These are phyloP conservation scores for Tylopilus orsonianus DNA, from an alignment of 1,284 basidiomycete species.

Conservation along the genomic window DNA sequence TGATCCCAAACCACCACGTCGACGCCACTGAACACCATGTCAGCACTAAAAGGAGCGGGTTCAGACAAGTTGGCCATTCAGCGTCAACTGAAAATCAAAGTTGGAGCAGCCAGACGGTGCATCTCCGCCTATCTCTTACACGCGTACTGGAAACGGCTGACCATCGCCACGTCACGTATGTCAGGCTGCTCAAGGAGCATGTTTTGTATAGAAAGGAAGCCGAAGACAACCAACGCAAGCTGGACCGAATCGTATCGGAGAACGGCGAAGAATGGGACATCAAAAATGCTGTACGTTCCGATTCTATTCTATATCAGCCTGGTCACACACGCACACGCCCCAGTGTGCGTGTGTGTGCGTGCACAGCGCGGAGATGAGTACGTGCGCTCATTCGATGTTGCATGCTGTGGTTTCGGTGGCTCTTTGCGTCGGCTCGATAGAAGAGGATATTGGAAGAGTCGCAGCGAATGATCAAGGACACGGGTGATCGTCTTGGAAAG, in stretches of 20 bases:
- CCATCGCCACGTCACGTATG: constrained; percentile 39
- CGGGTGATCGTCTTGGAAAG: constrained; percentile 57
- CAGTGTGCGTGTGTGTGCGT: constrained; percentile 8
- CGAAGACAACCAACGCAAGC: constrained; percentile 54
- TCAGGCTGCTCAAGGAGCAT: constrained; percentile 73
- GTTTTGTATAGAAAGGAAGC: constrained; percentile 69
- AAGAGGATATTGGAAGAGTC: constrained; percentile 76
- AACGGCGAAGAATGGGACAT: constrained; percentile 77
- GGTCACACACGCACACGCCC: constrained; percentile 1
- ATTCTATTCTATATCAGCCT: constrained; percentile 15
- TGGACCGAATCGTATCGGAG: constrained; percentile 63
- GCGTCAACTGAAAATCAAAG: constrained; percentile 81
- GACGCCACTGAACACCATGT: constrained; percentile 19
- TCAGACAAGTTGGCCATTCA: constrained; percentile 40
- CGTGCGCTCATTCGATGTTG: constrained; percentile 21
- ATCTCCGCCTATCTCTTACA: constrained; percentile 27
- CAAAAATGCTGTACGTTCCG: constrained; percentile 69
- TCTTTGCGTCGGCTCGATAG: constrained; percentile 39
- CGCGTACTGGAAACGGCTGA: constrained; percentile 10
- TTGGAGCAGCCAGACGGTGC: constrained; percentile 71
- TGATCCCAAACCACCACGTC: constrained; percentile 14
- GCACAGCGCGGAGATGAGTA: constrained; percentile 34
- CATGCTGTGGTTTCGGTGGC: constrained; percentile 14
- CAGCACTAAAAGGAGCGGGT: constrained; percentile 10
- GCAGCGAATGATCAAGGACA: constrained; percentile 77